These are phyloP conservation scores for Helianthus tuberosus DNA, from an alignment of 129 eudicot genomes.

Conservation along the genomic window DNA sequence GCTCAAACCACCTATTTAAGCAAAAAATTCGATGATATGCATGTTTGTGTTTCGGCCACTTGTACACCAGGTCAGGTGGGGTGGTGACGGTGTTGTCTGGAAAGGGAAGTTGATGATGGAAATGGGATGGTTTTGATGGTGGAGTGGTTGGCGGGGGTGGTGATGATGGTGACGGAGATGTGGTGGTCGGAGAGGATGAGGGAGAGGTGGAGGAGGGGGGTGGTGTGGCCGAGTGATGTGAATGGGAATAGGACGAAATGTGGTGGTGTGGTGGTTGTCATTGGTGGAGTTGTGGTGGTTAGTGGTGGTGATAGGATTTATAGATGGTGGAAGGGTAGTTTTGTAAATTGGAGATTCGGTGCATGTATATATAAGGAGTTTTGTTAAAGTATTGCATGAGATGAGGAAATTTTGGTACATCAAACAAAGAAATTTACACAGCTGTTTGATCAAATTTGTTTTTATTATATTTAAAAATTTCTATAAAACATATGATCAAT, in stretches of 20 bases:
- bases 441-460: no score
- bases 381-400: no score
- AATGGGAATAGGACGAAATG: conserved; percentile 65
- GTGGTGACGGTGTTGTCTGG: conserved; percentile 21
- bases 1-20: no score
- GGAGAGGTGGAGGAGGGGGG: conserved; percentile 69
- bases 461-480: no score
- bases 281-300: background rate
- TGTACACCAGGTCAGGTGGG: conserved; percentile 52
- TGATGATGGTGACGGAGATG: conserved; percentile 59
- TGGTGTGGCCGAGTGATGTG: conserved; percentile 76
- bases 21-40: conserved; percentile 43
- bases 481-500: no score
- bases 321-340: conserved; percentile 5
- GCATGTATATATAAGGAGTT: no score
- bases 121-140: conserved; percentile 26
- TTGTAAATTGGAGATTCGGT: background rate
- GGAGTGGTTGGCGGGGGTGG: conserved; percentile 57
- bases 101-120: conserved; percentile 49
- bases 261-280: conserved; percentile 34
- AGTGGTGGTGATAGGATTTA: conserved; percentile 8
- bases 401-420: no score
- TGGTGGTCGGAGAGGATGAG: conserved; percentile 53
- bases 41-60: conserved; percentile 44
- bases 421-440: no score